Percentiles rank a stretch among this genome's conserved stretches.
Conservation (phyloP, 2,329 filamentous ascomycete genomes). For the Ceratocystis ficicola region DNA sequence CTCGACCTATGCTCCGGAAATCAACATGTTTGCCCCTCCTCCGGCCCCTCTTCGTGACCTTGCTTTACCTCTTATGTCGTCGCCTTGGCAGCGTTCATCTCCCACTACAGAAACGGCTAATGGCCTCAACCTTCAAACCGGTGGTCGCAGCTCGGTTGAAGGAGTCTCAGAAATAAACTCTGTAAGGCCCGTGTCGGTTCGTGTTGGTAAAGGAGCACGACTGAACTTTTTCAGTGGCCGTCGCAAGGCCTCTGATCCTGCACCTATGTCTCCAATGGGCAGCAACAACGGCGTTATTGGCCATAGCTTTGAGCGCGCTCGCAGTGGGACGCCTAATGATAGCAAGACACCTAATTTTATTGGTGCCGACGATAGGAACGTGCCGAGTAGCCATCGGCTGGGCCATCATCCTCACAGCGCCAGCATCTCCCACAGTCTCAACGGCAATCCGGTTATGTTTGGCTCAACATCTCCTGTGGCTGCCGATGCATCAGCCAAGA, state of each 20-base stretch:
- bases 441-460: constrained; percentile 20
- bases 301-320: constrained; percentile 17
- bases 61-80: constrained; percentile 31
- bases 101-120: constrained; percentile 14
- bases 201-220: constrained; percentile 37
- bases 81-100: constrained; percentile 22
- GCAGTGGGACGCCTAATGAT: constrained; percentile 19
- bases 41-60: constrained; percentile 38
- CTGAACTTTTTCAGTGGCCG: constrained; percentile 47
- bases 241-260: constrained; percentile 31
- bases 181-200: constrained; percentile 21
- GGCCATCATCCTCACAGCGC: constrained; percentile 14
- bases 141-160: constrained; percentile 10
- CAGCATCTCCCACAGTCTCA: constrained; percentile 18
- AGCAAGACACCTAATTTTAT: constrained; percentile 5
- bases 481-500: constrained; percentile 12
- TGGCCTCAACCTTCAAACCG: background rate
- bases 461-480: background rate
- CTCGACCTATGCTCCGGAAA: constrained; percentile 51
- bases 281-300: constrained; percentile 8
- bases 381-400: background rate
- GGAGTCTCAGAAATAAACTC: constrained; percentile 15
- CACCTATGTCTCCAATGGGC: constrained; percentile 9
- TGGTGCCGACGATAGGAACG: constrained; percentile 2
- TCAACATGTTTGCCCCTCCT: constrained; percentile 47